A percentile compares a stretch with the other conserved stretches of the same genome.
Conservation (phyloP, 1,284 basidiomycete genomes). For the Ceratobasidium sp. region DNA sequence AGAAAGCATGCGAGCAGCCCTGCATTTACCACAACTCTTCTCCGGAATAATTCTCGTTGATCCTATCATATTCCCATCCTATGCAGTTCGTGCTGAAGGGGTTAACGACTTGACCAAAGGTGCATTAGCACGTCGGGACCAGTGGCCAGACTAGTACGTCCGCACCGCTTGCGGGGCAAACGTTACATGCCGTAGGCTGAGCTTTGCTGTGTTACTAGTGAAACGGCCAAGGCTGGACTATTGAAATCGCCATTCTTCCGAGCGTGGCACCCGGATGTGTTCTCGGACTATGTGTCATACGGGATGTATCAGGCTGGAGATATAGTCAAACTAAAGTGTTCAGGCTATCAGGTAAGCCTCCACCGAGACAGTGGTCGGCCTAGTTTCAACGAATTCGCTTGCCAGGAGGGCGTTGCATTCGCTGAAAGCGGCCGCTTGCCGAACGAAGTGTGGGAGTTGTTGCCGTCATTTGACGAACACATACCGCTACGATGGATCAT, state of each 20-base stretch:
- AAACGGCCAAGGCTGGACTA: conserved; percentile 69
- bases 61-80: conserved; percentile 68
- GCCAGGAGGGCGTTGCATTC: conserved; percentile 67
- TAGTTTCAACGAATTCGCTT: not conserved
- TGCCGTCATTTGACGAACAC: conserved; percentile 60
- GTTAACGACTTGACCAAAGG: conserved; percentile 51
- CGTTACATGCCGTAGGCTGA: not conserved
- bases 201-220: conserved; percentile 56
- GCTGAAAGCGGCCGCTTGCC: conserved; percentile 56
- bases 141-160: conserved; percentile 70
- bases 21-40: conserved; percentile 74
- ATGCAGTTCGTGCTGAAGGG: conserved; percentile 42
- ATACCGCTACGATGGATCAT: conserved; percentile 68
- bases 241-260: conserved; percentile 73
- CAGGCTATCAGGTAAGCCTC: conserved; percentile 54
- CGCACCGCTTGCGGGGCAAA: not conserved
- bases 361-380: too few relatives aligned
- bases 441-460: conserved; percentile 62
- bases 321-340: conserved; percentile 70
- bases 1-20: conserved; percentile 67
- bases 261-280: conserved; percentile 75
- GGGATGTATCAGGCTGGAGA: conserved; percentile 63
- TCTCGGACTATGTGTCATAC: conserved; percentile 74
- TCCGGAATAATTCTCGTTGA: conserved; percentile 81
- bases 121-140: conserved; percentile 70